Base-by-base conservation (phyloP, 352 stramenopile species). In the Phytophthora hybrid region DNA sequence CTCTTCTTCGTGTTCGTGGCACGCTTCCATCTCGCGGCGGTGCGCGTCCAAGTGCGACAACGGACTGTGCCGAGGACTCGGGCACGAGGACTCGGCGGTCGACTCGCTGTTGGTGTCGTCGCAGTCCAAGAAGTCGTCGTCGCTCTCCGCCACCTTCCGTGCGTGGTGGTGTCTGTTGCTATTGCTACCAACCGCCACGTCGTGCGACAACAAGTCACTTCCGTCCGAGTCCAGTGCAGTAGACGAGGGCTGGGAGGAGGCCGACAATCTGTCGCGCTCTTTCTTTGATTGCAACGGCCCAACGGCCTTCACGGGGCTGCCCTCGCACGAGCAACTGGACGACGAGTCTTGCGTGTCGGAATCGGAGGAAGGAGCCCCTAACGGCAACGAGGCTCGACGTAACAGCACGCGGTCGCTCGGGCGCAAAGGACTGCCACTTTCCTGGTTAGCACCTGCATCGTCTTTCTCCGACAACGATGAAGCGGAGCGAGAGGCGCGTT, bases 51-150 rank as follows among this genome's bases (percentile, higher is more conserved):
- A 86, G 5, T 74, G 57, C 2, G 72, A 63, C 1, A 82, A 46
- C 6, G 81, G 74, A 37, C 68, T 82, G 56, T 89, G 84, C 1
- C 79, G 85, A 53, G 85, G 87, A 76, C 87, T 94, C 10, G 84
- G 75, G 23, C 84, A 94, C 59, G 87, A 94, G 18, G 87, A 94
- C 41, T 92, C 87, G 1, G 83, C 82, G 1, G 85, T 93, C 19
- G 85, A 93, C 46, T 92, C 87, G 21, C 87, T 94, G 63, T 89
- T 90, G 4, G 85, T 93, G 49, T 93, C 87, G 46, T 94, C 87
- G 29, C 77, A 90, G 51, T 94, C 85, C 18, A 92, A 88, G 18
- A 78, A 81, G 26, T 92, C 84, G 63, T 92, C 85, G 54, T 92
- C 84, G 34, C 68, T 78, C 32, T 82, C 78, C 6, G 78, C 21